Evolutionary conservation across 257 asterid genomes (phyloP).

Genomic region (Ophiorrhiza pumila): DNA sequence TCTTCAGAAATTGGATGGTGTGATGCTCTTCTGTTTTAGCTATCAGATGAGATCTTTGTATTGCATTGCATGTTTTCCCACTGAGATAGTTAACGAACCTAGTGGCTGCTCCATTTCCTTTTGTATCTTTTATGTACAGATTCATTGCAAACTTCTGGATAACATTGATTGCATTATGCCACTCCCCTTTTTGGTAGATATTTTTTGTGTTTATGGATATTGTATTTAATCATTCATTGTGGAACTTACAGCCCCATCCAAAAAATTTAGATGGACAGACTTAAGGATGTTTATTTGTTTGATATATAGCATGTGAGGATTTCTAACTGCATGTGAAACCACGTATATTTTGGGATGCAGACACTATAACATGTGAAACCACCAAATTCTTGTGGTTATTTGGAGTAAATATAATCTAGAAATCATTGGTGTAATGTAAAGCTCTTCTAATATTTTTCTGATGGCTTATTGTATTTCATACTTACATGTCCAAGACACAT

Average conservation of each 20-base stretch:
- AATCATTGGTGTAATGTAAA: background rate
- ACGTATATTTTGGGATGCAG: background rate
- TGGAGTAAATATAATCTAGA: background rate
- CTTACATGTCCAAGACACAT: background rate
- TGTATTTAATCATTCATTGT: background rate
- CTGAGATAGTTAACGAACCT: background rate
- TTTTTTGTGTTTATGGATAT: background rate
- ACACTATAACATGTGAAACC: background rate
- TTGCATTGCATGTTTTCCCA: background rate
- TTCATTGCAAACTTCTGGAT: background rate
- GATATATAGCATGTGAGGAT: background rate
- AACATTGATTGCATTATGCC: background rate
- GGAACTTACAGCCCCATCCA: background rate
- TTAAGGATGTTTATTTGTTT: background rate
- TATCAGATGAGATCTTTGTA: background rate
- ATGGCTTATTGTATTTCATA: background rate
- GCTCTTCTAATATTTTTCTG: background rate
- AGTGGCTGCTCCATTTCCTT: background rate
- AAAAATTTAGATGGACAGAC: background rate
- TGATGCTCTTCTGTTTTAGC: background rate
- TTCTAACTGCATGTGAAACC: background rate
- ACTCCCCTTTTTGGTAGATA: too few relatives aligned
- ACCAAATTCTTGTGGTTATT: background rate
- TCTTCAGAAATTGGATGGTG: background rate
- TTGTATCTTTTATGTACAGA: too few relatives aligned